phyloP scores from a whole-genome alignment of 208 protist genomes.

The Trypanosoma rangeli region DNA sequence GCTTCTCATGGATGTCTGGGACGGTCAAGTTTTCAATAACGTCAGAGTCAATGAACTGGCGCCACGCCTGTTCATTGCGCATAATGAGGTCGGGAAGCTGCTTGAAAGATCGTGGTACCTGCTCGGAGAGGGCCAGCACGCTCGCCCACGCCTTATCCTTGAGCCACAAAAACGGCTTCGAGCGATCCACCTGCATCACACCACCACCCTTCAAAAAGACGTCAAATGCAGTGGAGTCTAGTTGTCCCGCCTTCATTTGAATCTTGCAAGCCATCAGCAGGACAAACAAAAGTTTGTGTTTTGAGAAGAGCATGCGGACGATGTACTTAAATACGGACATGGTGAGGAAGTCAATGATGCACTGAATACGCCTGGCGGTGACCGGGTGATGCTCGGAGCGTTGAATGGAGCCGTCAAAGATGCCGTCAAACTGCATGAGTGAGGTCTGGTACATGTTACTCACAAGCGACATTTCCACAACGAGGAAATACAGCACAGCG shows the following conservation, averaged over 20 bases:
- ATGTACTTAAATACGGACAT: constrained; percentile 95
- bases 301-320: constrained; percentile 96
- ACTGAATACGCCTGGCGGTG: constrained; percentile 93
- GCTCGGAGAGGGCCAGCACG: constrained; percentile 85
- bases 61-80: constrained; percentile 93
- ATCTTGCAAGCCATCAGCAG: constrained; percentile 97
- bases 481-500: constrained; percentile 98
- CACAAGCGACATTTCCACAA: constrained; percentile 97
- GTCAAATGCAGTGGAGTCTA: constrained; percentile 86
- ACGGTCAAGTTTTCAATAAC: constrained; percentile 88
- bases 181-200: constrained; percentile 88
- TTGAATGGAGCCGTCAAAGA: constrained; percentile 95
- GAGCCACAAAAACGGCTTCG: constrained; percentile 95
- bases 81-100: constrained; percentile 94
- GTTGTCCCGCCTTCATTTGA: constrained; percentile 84
- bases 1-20: constrained; percentile 92
- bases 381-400: constrained; percentile 89
- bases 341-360: constrained; percentile 96
- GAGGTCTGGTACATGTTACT: constrained; percentile 99
- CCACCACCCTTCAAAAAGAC: constrained; percentile 95
- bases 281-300: constrained; percentile 97
- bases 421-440: constrained; percentile 96
- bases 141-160: constrained; percentile 97
- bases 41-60: constrained; percentile 95
- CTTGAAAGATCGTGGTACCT: constrained; percentile 91